phyloP scores from a whole-genome alignment of 2,329 filamentous ascomycete species.

The Colletotrichum siamense region DNA sequence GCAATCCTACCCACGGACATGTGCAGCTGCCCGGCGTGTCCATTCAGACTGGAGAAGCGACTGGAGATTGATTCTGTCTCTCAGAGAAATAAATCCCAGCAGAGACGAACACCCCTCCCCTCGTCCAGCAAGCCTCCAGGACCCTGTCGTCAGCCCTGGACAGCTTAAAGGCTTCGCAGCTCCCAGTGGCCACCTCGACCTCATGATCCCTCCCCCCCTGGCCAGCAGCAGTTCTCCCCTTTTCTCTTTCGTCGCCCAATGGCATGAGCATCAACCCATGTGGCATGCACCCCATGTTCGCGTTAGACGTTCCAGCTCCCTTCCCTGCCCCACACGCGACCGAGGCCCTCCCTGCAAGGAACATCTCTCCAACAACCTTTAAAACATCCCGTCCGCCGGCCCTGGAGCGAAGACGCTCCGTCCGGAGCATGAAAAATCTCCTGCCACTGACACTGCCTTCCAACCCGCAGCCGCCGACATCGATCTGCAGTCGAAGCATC shows the following conservation, averaged over 20 bases:
- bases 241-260: constrained; percentile 18
- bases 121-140: background rate
- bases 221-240: background rate
- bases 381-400: constrained; percentile 23
- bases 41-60: background rate
- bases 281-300: constrained; percentile 25
- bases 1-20: constrained; percentile 3
- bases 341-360: constrained; percentile 22
- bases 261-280: constrained; percentile 22
- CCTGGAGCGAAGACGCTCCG: constrained; percentile 35
- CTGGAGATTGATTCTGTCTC: too few relatives aligned
- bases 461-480: constrained; percentile 6
- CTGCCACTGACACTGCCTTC: constrained; percentile 41
- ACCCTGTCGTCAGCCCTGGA: constrained; percentile 11
- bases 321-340: constrained; percentile 22
- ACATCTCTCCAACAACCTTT: constrained; percentile 21
- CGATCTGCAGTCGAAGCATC: background rate
- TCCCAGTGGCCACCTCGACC: constrained; percentile 1
- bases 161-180: constrained; percentile 1
- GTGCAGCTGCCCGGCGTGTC: background rate
- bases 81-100: background rate
- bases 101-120: background rate
- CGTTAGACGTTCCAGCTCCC: constrained; percentile 23
- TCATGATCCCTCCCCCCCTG: constrained; percentile 1
- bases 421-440: constrained; percentile 44